These are phyloP conservation scores for Solanum gandarillasii DNA, from an alignment of 257 asterid species.

Conservation along the genomic window DNA sequence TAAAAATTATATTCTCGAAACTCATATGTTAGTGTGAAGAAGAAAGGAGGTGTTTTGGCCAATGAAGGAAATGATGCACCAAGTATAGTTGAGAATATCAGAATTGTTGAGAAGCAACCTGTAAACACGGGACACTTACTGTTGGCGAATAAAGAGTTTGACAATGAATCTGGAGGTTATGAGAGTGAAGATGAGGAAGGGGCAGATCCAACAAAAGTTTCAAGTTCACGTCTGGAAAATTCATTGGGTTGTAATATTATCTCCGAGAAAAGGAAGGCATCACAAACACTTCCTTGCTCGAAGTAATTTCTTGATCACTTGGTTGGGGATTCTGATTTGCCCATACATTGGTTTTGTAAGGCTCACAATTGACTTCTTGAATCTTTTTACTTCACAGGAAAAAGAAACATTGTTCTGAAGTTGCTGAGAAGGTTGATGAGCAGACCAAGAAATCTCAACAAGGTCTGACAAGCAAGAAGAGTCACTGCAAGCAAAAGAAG, in stretches of 20 bases:
- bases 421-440: conserved; percentile 20
- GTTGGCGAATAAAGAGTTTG: conserved; percentile 65
- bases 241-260: conserved; percentile 19
- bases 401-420: conserved; percentile 46
- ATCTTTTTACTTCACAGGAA: conserved; percentile 22
- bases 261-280: conserved; percentile 58
- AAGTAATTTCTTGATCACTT: conserved; percentile 27
- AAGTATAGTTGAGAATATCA: conserved; percentile 22
- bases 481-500: conserved; percentile 16
- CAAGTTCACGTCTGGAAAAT: conserved; percentile 7
- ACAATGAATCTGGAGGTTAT: conserved; percentile 51
- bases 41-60: conserved; percentile 29
- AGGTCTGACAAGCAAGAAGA: conserved; percentile 20
- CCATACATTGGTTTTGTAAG: background rate
- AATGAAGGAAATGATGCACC: conserved; percentile 32
- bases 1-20: background rate
- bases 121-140: conserved; percentile 31
- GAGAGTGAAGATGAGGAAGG: conserved; percentile 36
- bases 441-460: conserved; percentile 18
- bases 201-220: background rate
- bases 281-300: conserved; percentile 33
- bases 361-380: background rate
- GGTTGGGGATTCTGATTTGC: background rate
- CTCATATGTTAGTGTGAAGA: conserved; percentile 40
- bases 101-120: conserved; percentile 33